These are phyloP conservation scores for Austroboletus niveus DNA, from an alignment of 1,284 basidiomycete genomes.

Conservation along the genomic window DNA sequence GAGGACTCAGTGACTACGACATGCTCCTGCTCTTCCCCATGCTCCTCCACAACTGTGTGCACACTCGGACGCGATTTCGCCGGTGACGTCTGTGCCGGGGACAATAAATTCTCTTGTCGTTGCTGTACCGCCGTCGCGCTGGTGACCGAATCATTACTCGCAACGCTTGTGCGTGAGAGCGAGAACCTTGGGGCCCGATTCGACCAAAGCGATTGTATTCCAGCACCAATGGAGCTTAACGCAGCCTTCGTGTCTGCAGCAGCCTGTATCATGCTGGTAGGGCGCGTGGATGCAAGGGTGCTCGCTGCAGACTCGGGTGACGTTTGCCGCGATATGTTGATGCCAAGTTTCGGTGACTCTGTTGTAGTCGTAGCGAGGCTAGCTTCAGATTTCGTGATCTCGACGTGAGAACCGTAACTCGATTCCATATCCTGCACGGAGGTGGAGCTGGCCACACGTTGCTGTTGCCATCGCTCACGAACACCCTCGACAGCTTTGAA, in stretches of 20 bases:
- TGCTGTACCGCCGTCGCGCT: conserved; percentile 9
- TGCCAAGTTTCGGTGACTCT: conserved; percentile 22
- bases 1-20: conserved; percentile 1
- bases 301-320: conserved; percentile 28
- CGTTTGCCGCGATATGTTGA: conserved; percentile 31
- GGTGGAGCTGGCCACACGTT: conserved; percentile 42
- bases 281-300: conserved; percentile 24
- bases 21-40: conserved; percentile 15
- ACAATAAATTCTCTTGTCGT: conserved; percentile 1
- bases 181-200: conserved; percentile 40
- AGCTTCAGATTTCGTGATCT: conserved; percentile 48
- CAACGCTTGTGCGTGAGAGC: conserved; percentile 27
- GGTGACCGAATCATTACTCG: conserved; percentile 23
- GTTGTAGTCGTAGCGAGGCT: conserved; percentile 29
- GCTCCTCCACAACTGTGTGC: conserved; percentile 28
- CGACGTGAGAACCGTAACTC: conserved; percentile 38
- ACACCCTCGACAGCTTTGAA: conserved; percentile 88
- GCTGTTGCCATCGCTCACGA: conserved; percentile 67
- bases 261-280: conserved; percentile 33
- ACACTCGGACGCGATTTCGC: conserved; percentile 16
- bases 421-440: conserved; percentile 28
- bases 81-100: conserved; percentile 15
- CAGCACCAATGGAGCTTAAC: conserved; percentile 51
- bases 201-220: conserved; percentile 62
- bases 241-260: conserved; percentile 38